Conservation (phyloP, 352 stramenopile genomes). For the Phytophthora palmivora region DNA sequence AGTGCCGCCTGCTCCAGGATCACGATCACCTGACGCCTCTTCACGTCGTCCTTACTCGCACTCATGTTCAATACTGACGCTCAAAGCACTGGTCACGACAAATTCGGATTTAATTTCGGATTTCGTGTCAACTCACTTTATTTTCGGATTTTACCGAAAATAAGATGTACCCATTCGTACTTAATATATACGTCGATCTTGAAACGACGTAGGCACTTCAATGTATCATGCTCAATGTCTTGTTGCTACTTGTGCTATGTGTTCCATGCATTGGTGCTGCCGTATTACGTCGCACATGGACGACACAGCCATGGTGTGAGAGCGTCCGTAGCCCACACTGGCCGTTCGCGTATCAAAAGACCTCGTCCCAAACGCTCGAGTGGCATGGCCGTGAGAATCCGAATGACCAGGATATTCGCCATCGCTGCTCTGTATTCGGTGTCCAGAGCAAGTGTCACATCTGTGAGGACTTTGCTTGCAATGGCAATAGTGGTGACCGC, state of each 20-base stretch:
- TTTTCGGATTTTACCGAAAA: too few relatives aligned
- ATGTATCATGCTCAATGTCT: slow-evolving; percentile 13
- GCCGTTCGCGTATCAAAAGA: slow-evolving; percentile 96
- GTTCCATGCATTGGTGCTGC: slow-evolving; percentile 34
- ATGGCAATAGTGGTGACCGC: slow-evolving; percentile 29
- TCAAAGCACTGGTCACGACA: slow-evolving; percentile 21
- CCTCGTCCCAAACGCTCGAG: slow-evolving; percentile 71
- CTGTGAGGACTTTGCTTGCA: slow-evolving; percentile 92
- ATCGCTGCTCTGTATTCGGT: slow-evolving; percentile 88
- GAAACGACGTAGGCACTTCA: slow-evolving; percentile 27
- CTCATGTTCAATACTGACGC: slow-evolving; percentile 34
- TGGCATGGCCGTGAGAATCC: slow-evolving; percentile 88
- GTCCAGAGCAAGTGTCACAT: slow-evolving; percentile 95
- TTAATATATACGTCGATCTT: slow-evolving; percentile 34
- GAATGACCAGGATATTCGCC: slow-evolving; percentile 93
- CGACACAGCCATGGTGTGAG: slow-evolving; percentile 86
- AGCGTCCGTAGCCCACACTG: slow-evolving; percentile 86
- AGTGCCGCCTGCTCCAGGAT: slow-evolving; percentile 98
- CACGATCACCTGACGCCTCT: slow-evolving; percentile 94
- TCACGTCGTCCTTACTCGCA: slow-evolving; percentile 71
- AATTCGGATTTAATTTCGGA: neutral
- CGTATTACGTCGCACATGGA: slow-evolving; percentile 88
- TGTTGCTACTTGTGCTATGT: slow-evolving; percentile 8
- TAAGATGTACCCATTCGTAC: too few relatives aligned
- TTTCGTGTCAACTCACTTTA: too few relatives aligned